Evolutionary conservation across 805 yeast species (phyloP).

Genomic region (Schwanniomyces sp.): DNA sequence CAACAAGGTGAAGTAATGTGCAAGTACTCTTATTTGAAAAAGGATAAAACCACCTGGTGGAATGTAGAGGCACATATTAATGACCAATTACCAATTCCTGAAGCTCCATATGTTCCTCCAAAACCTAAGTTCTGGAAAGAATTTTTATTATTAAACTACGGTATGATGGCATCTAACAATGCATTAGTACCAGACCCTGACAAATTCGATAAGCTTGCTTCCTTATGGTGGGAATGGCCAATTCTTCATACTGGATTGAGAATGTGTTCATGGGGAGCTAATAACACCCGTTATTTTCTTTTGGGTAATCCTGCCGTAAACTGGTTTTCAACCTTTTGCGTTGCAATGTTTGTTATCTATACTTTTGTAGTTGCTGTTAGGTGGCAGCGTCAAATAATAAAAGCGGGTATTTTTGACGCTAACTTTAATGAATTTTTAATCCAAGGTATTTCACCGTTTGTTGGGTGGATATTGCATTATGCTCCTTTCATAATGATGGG

Average conservation of each 20-base stretch:
- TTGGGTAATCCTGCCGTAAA: slow-evolving; percentile 79
- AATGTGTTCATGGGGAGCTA: slow-evolving; percentile 69
- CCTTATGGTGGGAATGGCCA: slow-evolving; percentile 89
- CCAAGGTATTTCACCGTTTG: slow-evolving; percentile 34
- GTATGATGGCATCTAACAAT: slow-evolving; percentile 86
- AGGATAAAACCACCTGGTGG: slow-evolving; percentile 77
- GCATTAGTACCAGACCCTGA: slow-evolving; percentile 79
- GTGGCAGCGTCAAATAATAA: slow-evolving; percentile 34
- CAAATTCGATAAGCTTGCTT: slow-evolving; percentile 68
- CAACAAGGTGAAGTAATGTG: slow-evolving; percentile 82
- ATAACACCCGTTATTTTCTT: slow-evolving; percentile 59
- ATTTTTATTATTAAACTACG: slow-evolving; percentile 71
- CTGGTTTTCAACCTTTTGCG: slow-evolving; percentile 45
- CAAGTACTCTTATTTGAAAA: slow-evolving; percentile 47
- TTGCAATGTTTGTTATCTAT: slow-evolving; percentile 21
- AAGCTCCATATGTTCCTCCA: slow-evolving; percentile 34
- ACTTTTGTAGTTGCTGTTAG: slow-evolving; percentile 15
- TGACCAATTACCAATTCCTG: slow-evolving; percentile 38
- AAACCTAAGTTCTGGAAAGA: slow-evolving; percentile 63
- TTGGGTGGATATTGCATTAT: slow-evolving; percentile 42
- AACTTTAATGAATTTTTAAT: slow-evolving; percentile 27
- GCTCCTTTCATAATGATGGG: slow-evolving; percentile 43
- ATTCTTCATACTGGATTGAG: slow-evolving; percentile 73
- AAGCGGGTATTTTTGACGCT: slow-evolving; percentile 19
- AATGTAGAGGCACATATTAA: slow-evolving; percentile 71